These are phyloP conservation scores for Infundibulicybe gibba DNA, from an alignment of 768 basidiomycete genomes.

Conservation along the genomic window DNA sequence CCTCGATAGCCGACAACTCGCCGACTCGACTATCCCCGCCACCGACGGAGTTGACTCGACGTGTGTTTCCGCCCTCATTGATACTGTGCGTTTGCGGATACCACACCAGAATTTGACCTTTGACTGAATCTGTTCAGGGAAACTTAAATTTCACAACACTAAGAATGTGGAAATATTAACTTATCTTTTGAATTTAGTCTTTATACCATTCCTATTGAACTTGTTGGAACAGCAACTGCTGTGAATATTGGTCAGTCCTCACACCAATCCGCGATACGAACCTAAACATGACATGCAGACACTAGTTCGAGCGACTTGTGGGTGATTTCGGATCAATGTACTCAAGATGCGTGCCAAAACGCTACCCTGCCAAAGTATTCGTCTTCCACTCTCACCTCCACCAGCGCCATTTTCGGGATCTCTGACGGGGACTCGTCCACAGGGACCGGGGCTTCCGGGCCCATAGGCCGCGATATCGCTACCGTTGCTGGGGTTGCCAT, in stretches of 20 bases:
- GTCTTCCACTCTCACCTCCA: slow-evolving; percentile 28
- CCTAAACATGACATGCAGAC: slow-evolving; percentile 31
- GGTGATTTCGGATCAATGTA: slow-evolving; percentile 54
- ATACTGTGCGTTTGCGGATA: slow-evolving; percentile 47
- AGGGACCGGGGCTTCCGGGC: slow-evolving; percentile 57
- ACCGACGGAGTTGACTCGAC: slow-evolving; percentile 22
- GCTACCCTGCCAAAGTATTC: slow-evolving; percentile 38
- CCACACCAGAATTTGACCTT: no score
- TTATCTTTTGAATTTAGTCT: no score
- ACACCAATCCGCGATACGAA: neutral
- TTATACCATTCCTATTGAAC: slow-evolving; percentile 31
- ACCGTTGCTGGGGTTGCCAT: slow-evolving; percentile 52
- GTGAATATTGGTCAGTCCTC: slow-evolving; percentile 24
- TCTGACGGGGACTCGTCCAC: slow-evolving; percentile 67
- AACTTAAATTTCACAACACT: no score
- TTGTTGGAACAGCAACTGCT: slow-evolving; percentile 23
- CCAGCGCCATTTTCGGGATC: slow-evolving; percentile 35
- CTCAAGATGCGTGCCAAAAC: slow-evolving; percentile 31
- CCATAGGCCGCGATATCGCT: slow-evolving; percentile 49
- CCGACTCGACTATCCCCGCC: slow-evolving; percentile 47
- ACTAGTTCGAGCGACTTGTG: slow-evolving; percentile 74
- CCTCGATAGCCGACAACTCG: slow-evolving; percentile 53
- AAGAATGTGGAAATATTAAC: no score
- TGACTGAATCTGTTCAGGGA: slow-evolving; percentile 35
- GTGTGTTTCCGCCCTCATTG: slow-evolving; percentile 55